A percentile compares a stretch with the other conserved stretches of the same genome.
These are phyloP conservation scores for Aquilaria sinensis DNA, from an alignment of 345 rosid genomes.

Conservation along the genomic window DNA sequence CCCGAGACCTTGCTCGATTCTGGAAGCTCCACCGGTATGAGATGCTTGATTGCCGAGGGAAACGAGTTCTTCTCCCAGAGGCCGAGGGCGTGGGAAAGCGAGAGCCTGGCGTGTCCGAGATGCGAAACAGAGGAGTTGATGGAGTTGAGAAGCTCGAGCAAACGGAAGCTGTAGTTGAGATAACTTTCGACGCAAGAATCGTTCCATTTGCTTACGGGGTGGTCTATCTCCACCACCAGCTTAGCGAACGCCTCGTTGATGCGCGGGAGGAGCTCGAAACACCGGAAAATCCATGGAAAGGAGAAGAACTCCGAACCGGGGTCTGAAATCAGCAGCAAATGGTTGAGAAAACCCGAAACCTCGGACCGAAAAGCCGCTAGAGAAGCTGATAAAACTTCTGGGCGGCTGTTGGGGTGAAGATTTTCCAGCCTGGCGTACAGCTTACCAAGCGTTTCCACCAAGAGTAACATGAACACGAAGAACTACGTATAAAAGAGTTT, in stretches of 20 bases:
- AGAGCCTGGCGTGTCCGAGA: slow-evolving; percentile 38
- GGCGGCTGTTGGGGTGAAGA: slow-evolving; percentile 13
- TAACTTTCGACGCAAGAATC: slow-evolving; percentile 29
- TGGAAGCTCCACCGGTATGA: slow-evolving; percentile 25
- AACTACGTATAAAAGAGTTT: too few relatives aligned
- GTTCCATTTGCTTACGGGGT: slow-evolving; percentile 42
- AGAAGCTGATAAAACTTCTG: slow-evolving; percentile 28
- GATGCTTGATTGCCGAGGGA: slow-evolving; percentile 23
- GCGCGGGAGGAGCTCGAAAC: slow-evolving; percentile 34
- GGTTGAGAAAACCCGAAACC: slow-evolving; percentile 24
- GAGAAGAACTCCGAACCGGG: slow-evolving; percentile 27
- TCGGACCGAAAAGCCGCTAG: slow-evolving; percentile 29
- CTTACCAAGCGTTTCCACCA: slow-evolving; percentile 30
- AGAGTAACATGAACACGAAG: background rate
- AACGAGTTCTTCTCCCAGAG: slow-evolving; percentile 32
- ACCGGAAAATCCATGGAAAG: slow-evolving; percentile 33
- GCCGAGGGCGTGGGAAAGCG: slow-evolving; percentile 34
- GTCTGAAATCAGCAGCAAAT: slow-evolving; percentile 15
- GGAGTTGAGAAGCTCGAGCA: slow-evolving; percentile 43
- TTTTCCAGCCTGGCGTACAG: slow-evolving; percentile 41
- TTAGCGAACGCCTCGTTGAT: slow-evolving; percentile 47
- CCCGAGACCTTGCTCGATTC: slow-evolving; percentile 16
- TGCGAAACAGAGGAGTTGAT: slow-evolving; percentile 37
- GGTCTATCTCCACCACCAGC: slow-evolving; percentile 40
- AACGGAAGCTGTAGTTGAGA: slow-evolving; percentile 37